Conservation (phyloP, 257 asterid genomes). For the Fraxinus pennsylvanica region DNA sequence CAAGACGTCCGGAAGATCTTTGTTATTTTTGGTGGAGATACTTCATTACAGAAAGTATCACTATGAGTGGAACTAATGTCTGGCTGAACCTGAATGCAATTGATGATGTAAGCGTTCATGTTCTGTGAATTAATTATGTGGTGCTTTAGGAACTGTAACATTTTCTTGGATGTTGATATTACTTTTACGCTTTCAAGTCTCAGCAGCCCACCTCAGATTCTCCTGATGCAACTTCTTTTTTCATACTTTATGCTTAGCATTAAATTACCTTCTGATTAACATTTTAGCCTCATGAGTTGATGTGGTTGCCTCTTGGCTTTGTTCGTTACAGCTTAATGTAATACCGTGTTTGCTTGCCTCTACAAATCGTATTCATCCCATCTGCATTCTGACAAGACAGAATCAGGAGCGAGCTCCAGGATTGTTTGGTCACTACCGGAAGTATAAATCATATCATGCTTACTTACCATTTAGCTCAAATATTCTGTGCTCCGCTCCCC, state of each 20-base stretch:
- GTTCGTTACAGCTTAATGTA: constrained; percentile 67
- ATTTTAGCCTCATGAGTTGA: constrained; percentile 2
- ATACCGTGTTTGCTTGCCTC: constrained; percentile 79
- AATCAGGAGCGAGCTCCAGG: constrained; percentile 44
- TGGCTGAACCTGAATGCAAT: constrained; percentile 83
- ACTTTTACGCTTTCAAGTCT: not conserved
- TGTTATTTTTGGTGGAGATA: constrained; percentile 83
- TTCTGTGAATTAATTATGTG: constrained; percentile 35
- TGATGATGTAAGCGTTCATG: constrained; percentile 64
- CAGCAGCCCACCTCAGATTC: not conserved
- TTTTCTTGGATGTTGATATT: constrained; percentile 12
- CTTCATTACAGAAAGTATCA: constrained; percentile 89
- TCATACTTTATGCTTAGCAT: constrained; percentile 8
- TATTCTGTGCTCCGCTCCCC: not conserved
- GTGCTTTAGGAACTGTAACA: constrained; percentile 3
- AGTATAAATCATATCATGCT: constrained; percentile 32
- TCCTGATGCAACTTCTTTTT: constrained; percentile 6
- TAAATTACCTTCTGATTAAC: not conserved
- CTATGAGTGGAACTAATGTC: constrained; percentile 97
- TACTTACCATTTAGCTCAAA: not conserved
- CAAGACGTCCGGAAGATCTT: constrained; percentile 50
- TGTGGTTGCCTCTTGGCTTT: constrained; percentile 20
- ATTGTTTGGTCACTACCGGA: constrained; percentile 83
- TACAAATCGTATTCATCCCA: constrained; percentile 36
- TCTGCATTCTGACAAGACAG: constrained; percentile 32